Conservation (phyloP, 331 rosid species). For the Telfairia occidentalis region DNA sequence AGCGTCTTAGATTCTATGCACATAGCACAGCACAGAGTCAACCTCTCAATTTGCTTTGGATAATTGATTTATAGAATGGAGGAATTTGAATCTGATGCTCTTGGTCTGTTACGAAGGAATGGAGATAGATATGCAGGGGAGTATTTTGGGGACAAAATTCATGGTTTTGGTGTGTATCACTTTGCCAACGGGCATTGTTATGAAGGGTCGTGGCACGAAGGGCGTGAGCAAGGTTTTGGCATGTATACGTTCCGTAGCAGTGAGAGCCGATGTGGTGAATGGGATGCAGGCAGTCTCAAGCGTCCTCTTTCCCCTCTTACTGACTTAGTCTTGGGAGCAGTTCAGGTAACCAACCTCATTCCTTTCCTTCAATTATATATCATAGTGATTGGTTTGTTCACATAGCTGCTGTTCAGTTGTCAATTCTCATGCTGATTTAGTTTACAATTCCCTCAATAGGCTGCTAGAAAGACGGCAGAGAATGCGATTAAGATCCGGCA, state of each 20-base stretch:
- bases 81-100: not conserved
- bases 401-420: not conserved
- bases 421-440: not conserved
- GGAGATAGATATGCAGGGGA: conserved; percentile 99
- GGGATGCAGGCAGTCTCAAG: conserved; percentile 87
- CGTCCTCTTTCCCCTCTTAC: conserved; percentile 40
- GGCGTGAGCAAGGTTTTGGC: conserved; percentile 81
- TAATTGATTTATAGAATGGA: not conserved
- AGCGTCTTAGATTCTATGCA: not conserved
- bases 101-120: conserved; percentile 39
- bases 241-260: conserved; percentile 54
- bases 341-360: conserved; percentile 45
- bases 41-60: not conserved
- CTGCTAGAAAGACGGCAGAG: conserved; percentile 71
- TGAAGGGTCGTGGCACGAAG: conserved; percentile 98
- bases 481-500: conserved; percentile 51
- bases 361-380: too few relatives aligned
- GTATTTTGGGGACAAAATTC: conserved; percentile 92
- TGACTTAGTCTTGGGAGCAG: conserved; percentile 50
- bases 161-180: conserved; percentile 89
- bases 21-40: not conserved
- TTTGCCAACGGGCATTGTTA: conserved; percentile 91
- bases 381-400: not conserved
- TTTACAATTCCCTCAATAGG: conserved; percentile 21
- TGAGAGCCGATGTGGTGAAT: conserved; percentile 71